phyloP scores from a whole-genome alignment of 1,284 basidiomycete species.

The Earliella scabrosa region DNA sequence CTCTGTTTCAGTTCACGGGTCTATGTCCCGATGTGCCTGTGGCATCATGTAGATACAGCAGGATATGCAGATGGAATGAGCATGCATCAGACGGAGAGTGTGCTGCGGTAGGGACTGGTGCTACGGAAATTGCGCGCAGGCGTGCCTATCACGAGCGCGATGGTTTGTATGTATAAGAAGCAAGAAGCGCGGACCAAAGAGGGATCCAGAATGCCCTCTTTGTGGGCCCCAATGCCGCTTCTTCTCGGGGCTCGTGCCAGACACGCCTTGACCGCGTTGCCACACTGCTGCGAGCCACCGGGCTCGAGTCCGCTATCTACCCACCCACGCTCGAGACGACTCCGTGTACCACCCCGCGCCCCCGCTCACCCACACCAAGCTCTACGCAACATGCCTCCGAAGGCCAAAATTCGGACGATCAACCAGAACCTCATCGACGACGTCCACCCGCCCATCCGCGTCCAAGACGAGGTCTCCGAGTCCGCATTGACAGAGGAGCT shows the following conservation, averaged over 20 bases:
- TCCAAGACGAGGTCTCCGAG: slow-evolving; percentile 25
- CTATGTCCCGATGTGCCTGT: too few relatives aligned
- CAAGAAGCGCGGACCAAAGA: background rate
- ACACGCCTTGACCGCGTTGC: slow-evolving; percentile 15
- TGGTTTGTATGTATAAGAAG: too few relatives aligned
- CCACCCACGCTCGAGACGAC: slow-evolving; percentile 18
- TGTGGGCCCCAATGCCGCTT: slow-evolving; percentile 14
- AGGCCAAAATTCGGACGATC: slow-evolving; percentile 14
- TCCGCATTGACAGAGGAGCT: slow-evolving; percentile 25
- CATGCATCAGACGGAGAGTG: too few relatives aligned
- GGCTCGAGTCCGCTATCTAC: background rate
- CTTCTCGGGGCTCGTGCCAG: slow-evolving; percentile 10
- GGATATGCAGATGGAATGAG: too few relatives aligned
- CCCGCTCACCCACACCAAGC: background rate
- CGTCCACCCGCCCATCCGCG: slow-evolving; percentile 19
- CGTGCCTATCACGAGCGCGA: too few relatives aligned
- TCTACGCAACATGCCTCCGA: slow-evolving; percentile 26
- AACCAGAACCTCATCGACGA: slow-evolving; percentile 33
- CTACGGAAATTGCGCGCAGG: too few relatives aligned
- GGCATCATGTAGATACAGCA: too few relatives aligned
- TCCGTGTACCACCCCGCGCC: background rate
- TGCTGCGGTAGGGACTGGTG: too few relatives aligned
- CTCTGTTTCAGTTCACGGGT: too few relatives aligned
- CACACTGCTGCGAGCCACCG: background rate
- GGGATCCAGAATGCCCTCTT: slow-evolving; percentile 10